Evolutionary conservation across 2,329 filamentous ascomycete genomes (phyloP).

Genomic region (Aspergillus pseudotamarii): DNA sequence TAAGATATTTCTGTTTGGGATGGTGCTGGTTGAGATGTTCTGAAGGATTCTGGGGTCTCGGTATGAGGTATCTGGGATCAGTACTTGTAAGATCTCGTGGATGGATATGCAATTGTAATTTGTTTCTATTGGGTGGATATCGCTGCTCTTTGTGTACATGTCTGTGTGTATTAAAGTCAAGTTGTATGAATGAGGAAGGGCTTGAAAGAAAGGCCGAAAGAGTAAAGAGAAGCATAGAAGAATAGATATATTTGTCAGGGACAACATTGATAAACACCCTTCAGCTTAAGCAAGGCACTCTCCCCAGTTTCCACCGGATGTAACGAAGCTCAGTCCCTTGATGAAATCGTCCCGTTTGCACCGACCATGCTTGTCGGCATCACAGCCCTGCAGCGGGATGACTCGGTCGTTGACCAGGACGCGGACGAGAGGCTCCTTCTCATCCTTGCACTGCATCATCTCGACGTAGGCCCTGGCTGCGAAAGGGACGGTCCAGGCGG

Average conservation of each 20-base stretch:
- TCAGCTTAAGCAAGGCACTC: conserved; percentile 53
- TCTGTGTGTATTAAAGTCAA: neutral
- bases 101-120: neutral
- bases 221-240: neutral
- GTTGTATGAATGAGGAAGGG: neutral
- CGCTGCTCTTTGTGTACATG: neutral
- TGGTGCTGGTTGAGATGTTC: neutral
- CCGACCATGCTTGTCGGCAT: conserved; percentile 68
- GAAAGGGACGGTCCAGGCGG: conserved; percentile 82
- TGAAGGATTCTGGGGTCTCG: neutral
- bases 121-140: neutral
- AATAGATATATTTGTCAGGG: neutral
- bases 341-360: conserved; percentile 74
- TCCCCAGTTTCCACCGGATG: conserved; percentile 71
- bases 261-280: neutral
- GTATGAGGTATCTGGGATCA: neutral
- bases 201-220: no score
- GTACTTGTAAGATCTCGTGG: neutral
- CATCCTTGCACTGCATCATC: conserved; percentile 69
- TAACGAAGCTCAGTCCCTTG: conserved; percentile 73
- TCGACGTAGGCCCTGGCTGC: conserved; percentile 81
- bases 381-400: conserved; percentile 70
- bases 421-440: conserved; percentile 70
- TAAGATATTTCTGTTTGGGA: neutral
- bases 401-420: conserved; percentile 84